Conservation (phyloP, 371 early-diverging fungal genomes). For the Ordospora colligata region DNA sequence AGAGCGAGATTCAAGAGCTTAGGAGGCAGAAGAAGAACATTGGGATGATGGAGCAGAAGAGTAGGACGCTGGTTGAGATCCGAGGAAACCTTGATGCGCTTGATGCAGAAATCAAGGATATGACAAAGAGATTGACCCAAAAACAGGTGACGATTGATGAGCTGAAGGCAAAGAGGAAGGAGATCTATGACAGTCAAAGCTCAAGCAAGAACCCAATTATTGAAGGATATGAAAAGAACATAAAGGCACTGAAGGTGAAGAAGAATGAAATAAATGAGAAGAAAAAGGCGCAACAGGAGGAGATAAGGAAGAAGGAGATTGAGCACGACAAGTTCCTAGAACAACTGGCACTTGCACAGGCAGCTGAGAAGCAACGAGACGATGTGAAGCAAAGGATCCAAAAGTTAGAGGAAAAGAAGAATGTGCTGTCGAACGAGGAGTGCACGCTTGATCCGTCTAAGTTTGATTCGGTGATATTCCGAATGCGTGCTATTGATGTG, state of each 20-base stretch:
- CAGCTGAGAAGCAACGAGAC: conserved; percentile 47
- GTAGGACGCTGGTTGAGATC: conserved; percentile 11
- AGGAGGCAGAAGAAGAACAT: conserved; percentile 40
- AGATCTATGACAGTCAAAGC: neutral
- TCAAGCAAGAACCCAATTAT: conserved; percentile 37
- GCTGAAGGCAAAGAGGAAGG: conserved; percentile 26
- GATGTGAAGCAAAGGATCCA: conserved; percentile 40
- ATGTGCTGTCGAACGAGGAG: conserved; percentile 27
- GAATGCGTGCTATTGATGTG: neutral
- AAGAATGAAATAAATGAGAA: conserved; percentile 38
- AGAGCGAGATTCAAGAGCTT: conserved; percentile 33
- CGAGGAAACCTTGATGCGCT: conserved; percentile 8
- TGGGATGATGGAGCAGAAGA: conserved; percentile 28
- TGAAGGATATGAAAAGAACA: conserved; percentile 32
- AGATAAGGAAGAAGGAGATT: conserved; percentile 39
- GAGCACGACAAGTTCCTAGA: conserved; percentile 38
- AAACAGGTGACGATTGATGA: neutral
- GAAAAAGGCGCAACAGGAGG: conserved; percentile 32
- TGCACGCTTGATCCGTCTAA: conserved; percentile 42
- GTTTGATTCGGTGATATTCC: conserved; percentile 44
- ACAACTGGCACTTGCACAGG: conserved; percentile 27
- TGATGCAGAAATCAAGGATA: conserved; percentile 13
- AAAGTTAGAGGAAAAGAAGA: conserved; percentile 29
- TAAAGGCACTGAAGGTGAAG: conserved; percentile 31
- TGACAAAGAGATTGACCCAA: conserved; percentile 12